Conservation (phyloP, 1,284 basidiomycete species). For the Ustilago shanxiensis region DNA sequence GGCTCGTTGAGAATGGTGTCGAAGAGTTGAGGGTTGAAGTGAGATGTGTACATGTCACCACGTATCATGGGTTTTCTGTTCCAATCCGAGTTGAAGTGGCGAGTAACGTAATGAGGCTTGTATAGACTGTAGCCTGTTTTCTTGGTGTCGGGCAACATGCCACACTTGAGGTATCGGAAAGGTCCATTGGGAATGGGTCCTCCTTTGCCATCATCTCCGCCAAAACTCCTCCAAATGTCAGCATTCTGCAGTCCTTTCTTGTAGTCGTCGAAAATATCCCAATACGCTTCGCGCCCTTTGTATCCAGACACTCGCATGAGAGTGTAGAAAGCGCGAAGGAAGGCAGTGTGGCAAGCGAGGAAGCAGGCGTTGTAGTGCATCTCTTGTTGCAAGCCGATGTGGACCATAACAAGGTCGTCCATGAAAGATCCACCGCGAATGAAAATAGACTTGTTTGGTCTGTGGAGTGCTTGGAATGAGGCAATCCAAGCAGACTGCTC, state of each 20-base stretch:
- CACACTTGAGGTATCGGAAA: slow-evolving; percentile 9
- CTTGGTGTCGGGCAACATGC: slow-evolving; percentile 32
- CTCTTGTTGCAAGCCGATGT: slow-evolving; percentile 39
- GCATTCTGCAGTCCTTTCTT: slow-evolving; percentile 18
- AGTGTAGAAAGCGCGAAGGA: slow-evolving; percentile 33
- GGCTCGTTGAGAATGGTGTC: slow-evolving; percentile 2
- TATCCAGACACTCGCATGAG: slow-evolving; percentile 38
- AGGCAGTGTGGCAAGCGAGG: slow-evolving; percentile 34
- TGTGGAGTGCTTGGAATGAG: slow-evolving; percentile 9
- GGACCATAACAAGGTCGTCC: slow-evolving; percentile 40
- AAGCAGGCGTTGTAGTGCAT: slow-evolving; percentile 49
- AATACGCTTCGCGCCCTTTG: slow-evolving; percentile 33
- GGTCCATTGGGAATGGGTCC: slow-evolving; percentile 39
- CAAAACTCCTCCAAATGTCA: slow-evolving; percentile 10
- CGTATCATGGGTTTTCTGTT: slow-evolving; percentile 7
- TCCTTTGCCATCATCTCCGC: slow-evolving; percentile 18
- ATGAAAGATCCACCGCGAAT: slow-evolving; percentile 25
- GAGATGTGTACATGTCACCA: slow-evolving; percentile 45
- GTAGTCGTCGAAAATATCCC: slow-evolving; percentile 34
- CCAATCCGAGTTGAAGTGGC: slow-evolving; percentile 44
- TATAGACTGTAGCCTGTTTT: slow-evolving; percentile 20
- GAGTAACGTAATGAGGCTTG: slow-evolving; percentile 37
- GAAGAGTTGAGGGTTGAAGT: slow-evolving; percentile 15
- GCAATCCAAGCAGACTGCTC: slow-evolving; percentile 26
- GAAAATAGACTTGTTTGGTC: slow-evolving; percentile 31